A percentile compares a stretch with the other conserved stretches of the same genome.
Conservation (phyloP, 305 asterid genomes). For the Nicotiana rustica region DNA sequence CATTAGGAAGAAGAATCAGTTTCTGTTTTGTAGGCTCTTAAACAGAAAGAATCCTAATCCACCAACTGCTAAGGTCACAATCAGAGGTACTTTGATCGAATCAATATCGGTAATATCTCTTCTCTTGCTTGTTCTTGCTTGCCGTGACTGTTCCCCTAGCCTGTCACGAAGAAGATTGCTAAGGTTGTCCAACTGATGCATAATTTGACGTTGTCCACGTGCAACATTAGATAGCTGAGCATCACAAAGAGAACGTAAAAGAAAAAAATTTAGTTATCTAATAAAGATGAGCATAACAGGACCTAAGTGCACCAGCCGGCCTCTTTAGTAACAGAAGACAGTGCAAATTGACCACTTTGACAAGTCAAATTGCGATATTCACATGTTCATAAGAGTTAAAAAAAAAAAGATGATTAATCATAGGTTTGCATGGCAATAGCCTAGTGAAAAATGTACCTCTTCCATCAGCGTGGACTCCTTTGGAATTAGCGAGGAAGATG, state of each 20-base stretch:
- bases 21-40: conserved; percentile 36
- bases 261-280: neutral
- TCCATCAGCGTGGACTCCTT: conserved; percentile 76
- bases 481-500: conserved; percentile 79
- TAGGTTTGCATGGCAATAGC: neutral
- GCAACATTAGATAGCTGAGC: conserved; percentile 68
- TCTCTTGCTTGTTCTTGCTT: conserved; percentile 33
- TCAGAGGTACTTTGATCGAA: conserved; percentile 35
- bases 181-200: conserved; percentile 65
- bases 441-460: conserved; percentile 61
- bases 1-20: conserved; percentile 31
- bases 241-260: neutral
- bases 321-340: neutral
- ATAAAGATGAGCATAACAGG: no score
- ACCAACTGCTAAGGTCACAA: conserved; percentile 40
- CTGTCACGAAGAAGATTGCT: conserved; percentile 45
- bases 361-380: neutral
- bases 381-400: neutral
- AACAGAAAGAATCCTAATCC: conserved; percentile 45
- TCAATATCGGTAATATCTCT: conserved; percentile 32
- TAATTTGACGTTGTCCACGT: conserved; percentile 83
- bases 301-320: no score
- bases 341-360: neutral
- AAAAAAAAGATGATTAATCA: neutral
- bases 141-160: conserved; percentile 38